These are phyloP conservation scores for Ogataea trehalophila DNA, from an alignment of 805 yeast genomes.

Conservation along the genomic window DNA sequence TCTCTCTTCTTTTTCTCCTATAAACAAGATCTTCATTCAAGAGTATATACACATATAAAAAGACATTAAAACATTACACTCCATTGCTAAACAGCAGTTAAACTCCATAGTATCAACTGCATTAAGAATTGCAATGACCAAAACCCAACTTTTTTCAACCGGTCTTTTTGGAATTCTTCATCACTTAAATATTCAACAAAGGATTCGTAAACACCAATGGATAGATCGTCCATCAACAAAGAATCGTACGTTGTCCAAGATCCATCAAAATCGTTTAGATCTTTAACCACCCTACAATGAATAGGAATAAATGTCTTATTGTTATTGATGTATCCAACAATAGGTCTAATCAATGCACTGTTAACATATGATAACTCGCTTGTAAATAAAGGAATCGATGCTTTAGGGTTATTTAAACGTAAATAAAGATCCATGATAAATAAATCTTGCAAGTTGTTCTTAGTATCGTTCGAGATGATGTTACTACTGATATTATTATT, in stretches of 20 bases:
- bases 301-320: slow-evolving; percentile 87
- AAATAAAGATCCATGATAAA: slow-evolving; percentile 78
- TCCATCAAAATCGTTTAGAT: slow-evolving; percentile 82
- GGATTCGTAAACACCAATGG: slow-evolving; percentile 84
- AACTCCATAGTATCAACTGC: slow-evolving; percentile 76
- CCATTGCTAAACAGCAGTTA: slow-evolving; percentile 46
- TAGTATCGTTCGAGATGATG: background rate
- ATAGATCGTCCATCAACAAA: slow-evolving; percentile 82
- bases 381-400: slow-evolving; percentile 81
- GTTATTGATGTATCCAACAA: slow-evolving; percentile 91
- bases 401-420: slow-evolving; percentile 79
- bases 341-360: slow-evolving; percentile 88
- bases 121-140: slow-evolving; percentile 86
- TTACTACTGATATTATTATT: too few species aligned
- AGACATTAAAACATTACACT: too few species aligned
- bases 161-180: slow-evolving; percentile 66
- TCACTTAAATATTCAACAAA: slow-evolving; percentile 86
- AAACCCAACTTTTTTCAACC: slow-evolving; percentile 82
- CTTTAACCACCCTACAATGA: slow-evolving; percentile 74
- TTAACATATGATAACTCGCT: slow-evolving; percentile 88
- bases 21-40: too few species aligned
- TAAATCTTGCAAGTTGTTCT: slow-evolving; percentile 8
- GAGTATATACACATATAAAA: too few species aligned
- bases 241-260: slow-evolving; percentile 96
- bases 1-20: too few species aligned